These are phyloP conservation scores for Toxoplasma gondii DNA, from an alignment of 169 alveolate genomes.

Conservation along the genomic window DNA sequence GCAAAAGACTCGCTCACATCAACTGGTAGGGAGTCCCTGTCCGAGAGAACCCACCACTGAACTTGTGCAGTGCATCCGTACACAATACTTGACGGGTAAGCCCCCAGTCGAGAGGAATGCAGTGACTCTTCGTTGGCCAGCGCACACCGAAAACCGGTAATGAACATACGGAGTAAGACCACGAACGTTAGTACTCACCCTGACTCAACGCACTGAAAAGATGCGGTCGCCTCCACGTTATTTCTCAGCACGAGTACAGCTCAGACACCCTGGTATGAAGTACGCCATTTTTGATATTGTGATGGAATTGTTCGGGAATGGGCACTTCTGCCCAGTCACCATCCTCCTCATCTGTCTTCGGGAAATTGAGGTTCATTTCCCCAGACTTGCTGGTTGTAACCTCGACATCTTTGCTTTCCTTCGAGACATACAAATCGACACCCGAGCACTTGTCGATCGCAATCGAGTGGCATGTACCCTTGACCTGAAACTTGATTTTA, in stretches of 20 bases:
- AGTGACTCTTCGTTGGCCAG: neutral
- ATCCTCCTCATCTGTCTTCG: conserved; percentile 58
- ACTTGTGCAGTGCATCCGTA: too few relatives aligned
- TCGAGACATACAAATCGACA: conserved; percentile 72
- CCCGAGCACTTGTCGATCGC: conserved; percentile 77
- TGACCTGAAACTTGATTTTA: conserved; percentile 74
- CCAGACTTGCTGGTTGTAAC: conserved; percentile 77
- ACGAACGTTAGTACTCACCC: too few relatives aligned
- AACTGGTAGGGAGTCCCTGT: too few relatives aligned
- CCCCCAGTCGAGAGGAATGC: too few relatives aligned
- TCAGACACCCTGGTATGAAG: conserved; percentile 77
- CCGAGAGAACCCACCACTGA: too few relatives aligned
- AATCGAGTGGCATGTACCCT: conserved; percentile 72
- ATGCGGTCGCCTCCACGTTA: too few relatives aligned
- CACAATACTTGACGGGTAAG: too few relatives aligned
- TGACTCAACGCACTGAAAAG: too few relatives aligned
- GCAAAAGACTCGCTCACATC: too few relatives aligned
- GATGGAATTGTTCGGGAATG: conserved; percentile 80
- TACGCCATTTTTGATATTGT: conserved; percentile 68
- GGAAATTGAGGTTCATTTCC: conserved; percentile 76
- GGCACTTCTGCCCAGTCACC: conserved; percentile 77
- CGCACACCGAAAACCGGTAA: neutral
- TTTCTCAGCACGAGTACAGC: conserved; percentile 70
- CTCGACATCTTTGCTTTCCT: conserved; percentile 71
- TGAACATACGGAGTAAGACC: too few relatives aligned